These are phyloP conservation scores for Stephanodiscus triporus DNA, from an alignment of 108 stramenopile species.

Conservation along the genomic window DNA sequence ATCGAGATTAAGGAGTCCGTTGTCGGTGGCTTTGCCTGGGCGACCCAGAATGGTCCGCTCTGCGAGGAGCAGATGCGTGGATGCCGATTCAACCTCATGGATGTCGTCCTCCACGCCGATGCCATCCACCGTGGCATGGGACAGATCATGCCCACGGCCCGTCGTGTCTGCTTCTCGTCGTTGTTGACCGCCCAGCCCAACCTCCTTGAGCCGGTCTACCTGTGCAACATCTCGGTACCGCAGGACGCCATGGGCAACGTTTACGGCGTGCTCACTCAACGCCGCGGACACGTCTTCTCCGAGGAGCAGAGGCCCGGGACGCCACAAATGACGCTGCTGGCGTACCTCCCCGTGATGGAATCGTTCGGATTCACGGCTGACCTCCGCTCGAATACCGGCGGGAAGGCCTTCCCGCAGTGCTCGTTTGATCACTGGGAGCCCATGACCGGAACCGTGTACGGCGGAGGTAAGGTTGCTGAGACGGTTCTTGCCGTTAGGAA, in stretches of 20 bases:
- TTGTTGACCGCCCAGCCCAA: constrained; percentile 92
- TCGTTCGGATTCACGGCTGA: constrained; percentile 99
- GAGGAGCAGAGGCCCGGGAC: constrained; percentile 98
- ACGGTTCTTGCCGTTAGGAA: constrained; percentile 89
- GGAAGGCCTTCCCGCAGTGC: constrained; percentile 99
- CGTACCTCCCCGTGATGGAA: constrained; percentile 99
- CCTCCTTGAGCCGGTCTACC: constrained; percentile 98
- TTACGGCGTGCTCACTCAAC: constrained; percentile 98
- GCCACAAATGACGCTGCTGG: constrained; percentile 97
- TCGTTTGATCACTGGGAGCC: constrained; percentile 99
- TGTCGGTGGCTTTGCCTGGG: constrained; percentile 99
- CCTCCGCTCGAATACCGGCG: constrained; percentile 98
- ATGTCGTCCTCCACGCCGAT: constrained; percentile 99
- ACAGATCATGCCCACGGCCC: constrained; percentile 99
- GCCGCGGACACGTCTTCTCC: constrained; percentile 99
- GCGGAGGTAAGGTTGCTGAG: constrained; percentile 90
- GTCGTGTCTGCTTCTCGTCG: constrained; percentile 98
- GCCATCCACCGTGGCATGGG: constrained; percentile 99
- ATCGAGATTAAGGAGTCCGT: constrained; percentile 99
- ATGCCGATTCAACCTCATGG: constrained; percentile 96
- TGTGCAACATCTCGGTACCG: constrained; percentile 98
- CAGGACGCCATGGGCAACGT: constrained; percentile 99
- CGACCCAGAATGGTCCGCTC: constrained; percentile 95
- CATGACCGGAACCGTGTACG: constrained; percentile 92
- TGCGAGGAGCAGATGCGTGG: constrained; percentile 99